Percentiles rank a stretch among this genome's conserved stretches.
These are phyloP conservation scores for Verticillium albo-atrum DNA, from an alignment of 2,329 filamentous ascomycete genomes.

Conservation along the genomic window DNA sequence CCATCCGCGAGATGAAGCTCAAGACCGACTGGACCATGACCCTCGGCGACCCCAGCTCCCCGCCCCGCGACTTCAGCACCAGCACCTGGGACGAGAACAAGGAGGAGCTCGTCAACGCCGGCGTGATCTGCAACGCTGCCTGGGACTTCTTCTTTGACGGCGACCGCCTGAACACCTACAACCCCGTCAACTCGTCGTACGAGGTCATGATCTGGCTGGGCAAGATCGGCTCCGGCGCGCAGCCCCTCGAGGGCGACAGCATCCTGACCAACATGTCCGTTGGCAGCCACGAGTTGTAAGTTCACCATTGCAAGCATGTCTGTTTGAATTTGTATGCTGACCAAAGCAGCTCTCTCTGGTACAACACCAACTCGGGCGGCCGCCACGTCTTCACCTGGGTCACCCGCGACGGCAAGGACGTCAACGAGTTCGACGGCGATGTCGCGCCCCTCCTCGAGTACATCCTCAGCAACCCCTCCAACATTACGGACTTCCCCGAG, in stretches of 20 bases:
- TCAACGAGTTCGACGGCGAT: constrained; percentile 21
- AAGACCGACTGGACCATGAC: constrained; percentile 23
- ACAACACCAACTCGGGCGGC: constrained; percentile 21
- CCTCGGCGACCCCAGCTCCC: constrained; percentile 15
- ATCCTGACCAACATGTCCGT: constrained; percentile 18
- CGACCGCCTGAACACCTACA: constrained; percentile 16
- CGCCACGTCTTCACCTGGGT: constrained; percentile 26
- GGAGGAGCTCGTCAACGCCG: constrained; percentile 13
- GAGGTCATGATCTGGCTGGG: constrained; percentile 30
- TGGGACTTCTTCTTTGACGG: constrained; percentile 27
- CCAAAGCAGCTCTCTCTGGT: constrained; percentile 19
- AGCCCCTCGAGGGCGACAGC: constrained; percentile 19
- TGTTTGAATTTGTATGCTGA: not conserved
- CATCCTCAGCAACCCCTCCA: constrained; percentile 18
- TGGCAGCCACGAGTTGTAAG: constrained; percentile 22
- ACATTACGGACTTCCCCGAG: constrained; percentile 16
- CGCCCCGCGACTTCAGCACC: constrained; percentile 11
- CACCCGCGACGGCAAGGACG: constrained; percentile 12
- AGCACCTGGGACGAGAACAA: constrained; percentile 14
- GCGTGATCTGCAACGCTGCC: constrained; percentile 22
- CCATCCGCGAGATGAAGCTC: constrained; percentile 20
- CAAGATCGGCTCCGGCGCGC: constrained; percentile 17
- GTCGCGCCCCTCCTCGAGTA: constrained; percentile 24
- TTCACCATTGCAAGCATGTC: not conserved
- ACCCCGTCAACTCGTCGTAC: constrained; percentile 20